Percentiles rank a stretch among this genome's conserved stretches.
phyloP scores from a whole-genome alignment of 176 grass and related monocot species.

The Otatea glauca region DNA sequence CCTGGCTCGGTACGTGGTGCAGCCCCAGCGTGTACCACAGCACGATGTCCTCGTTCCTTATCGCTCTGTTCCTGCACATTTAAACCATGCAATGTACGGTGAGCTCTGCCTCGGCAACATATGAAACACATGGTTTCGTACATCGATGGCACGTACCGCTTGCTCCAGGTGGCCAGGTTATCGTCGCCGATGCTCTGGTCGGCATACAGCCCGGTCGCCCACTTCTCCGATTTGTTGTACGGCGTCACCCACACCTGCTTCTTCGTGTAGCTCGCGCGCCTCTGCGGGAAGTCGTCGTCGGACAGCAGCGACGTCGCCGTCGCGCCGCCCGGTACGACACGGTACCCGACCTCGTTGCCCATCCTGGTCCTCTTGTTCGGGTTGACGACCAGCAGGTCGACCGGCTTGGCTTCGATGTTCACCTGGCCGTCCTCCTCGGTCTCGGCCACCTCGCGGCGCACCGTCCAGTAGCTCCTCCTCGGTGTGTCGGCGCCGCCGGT shows the following conservation, averaged over 20 bases:
- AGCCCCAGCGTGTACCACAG: slow-evolving; percentile 82
- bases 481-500: slow-evolving; percentile 37
- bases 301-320: too few relatives aligned
- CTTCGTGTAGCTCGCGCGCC: slow-evolving; percentile 63
- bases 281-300: slow-evolving; percentile 50
- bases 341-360: slow-evolving; percentile 50
- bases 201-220: slow-evolving; percentile 71
- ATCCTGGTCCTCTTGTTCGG: slow-evolving; percentile 59
- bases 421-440: slow-evolving; percentile 61
- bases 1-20: slow-evolving; percentile 85
- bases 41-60: slow-evolving; percentile 71
- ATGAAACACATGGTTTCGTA: too few relatives aligned
- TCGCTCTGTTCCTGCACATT: slow-evolving; percentile 43
- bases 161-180: slow-evolving; percentile 58
- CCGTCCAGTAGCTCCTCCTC: slow-evolving; percentile 80
- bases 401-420: slow-evolving; percentile 36
- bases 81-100: not conserved
- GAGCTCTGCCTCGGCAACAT: not conserved
- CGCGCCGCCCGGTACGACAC: too few relatives aligned
- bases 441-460: slow-evolving; percentile 62
- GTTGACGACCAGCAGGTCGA: slow-evolving; percentile 73
- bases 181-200: slow-evolving; percentile 82
- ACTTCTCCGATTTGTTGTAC: slow-evolving; percentile 70
- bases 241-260: slow-evolving; percentile 83
- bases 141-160: not conserved